A percentile compares a stretch with the other conserved stretches of the same genome.
phyloP scores from a whole-genome alignment of 2,329 filamentous ascomycete species.

The Fusarium metavorans region DNA sequence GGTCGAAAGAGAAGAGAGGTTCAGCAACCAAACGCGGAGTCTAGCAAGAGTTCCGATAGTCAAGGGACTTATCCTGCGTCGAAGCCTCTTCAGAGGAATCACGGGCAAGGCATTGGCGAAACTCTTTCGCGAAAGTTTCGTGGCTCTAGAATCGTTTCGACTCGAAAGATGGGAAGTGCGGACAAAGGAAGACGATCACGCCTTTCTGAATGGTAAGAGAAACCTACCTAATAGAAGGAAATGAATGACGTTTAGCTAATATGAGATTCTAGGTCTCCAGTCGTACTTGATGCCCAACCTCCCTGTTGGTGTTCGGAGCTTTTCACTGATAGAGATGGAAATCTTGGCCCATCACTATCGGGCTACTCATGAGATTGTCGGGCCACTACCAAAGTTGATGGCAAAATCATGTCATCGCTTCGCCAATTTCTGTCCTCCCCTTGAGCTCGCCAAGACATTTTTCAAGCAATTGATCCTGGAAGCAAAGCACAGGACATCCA shows the following conservation, averaged over 20 bases:
- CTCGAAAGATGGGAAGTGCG: conserved; percentile 8
- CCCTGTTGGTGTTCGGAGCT: conserved; percentile 7
- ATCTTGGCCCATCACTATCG: not conserved
- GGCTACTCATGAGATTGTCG: not conserved
- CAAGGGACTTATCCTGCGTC: conserved; percentile 19
- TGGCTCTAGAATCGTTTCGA: conserved; percentile 11
- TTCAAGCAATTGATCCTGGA: not conserved
- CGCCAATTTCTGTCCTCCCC: not conserved
- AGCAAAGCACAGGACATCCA: not conserved
- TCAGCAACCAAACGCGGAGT: not conserved
- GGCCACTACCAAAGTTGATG: not conserved
- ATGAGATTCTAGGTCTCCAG: conserved; percentile 3
- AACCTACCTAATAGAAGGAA: not conserved
- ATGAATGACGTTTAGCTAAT: not conserved
- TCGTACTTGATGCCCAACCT: conserved; percentile 10
- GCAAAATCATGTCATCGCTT: conserved; percentile 16
- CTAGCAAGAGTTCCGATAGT: conserved; percentile 22
- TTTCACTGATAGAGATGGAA: not conserved
- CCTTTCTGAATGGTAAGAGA: conserved; percentile 9
- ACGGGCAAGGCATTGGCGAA: conserved; percentile 9
- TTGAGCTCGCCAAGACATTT: not conserved
- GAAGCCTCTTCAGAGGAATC: conserved; percentile 8
- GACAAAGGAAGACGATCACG: not conserved
- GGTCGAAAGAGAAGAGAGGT: not conserved
- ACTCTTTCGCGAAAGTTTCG: conserved; percentile 27